Evolutionary conservation across 2,329 filamentous ascomycete genomes (phyloP).

Genomic region (Phoma sp.): DNA sequence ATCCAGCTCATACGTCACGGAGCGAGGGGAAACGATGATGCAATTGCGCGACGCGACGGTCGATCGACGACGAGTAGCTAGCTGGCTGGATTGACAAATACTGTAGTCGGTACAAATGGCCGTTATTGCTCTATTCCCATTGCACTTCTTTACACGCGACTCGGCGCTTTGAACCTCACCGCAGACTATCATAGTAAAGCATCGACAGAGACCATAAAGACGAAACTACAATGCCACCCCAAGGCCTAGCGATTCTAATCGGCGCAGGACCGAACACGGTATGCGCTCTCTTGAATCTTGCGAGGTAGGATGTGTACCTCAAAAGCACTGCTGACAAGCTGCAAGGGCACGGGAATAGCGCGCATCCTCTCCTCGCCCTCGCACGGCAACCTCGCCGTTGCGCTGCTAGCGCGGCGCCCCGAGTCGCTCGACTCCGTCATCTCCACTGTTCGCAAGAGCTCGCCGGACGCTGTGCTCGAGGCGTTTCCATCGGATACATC

Average conservation of each 20-base stretch:
- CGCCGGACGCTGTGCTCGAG: conserved; percentile 56
- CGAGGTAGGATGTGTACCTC: background rate
- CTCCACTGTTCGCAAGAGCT: conserved; percentile 50
- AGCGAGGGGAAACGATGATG: conserved; percentile 10
- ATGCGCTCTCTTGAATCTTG: background rate
- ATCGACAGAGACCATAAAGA: background rate
- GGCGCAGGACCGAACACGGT: conserved; percentile 44
- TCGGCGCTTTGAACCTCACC: background rate
- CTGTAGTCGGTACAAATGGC: background rate
- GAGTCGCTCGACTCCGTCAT: conserved; percentile 54
- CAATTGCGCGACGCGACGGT: conserved; percentile 1
- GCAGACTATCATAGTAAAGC: background rate
- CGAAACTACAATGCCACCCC: conserved; percentile 31
- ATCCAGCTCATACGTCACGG: too few relatives aligned
- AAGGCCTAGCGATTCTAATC: conserved; percentile 43
- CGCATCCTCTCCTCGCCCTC: conserved; percentile 58
- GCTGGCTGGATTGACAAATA: background rate
- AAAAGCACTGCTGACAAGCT: background rate
- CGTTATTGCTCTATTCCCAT: background rate
- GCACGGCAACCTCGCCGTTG: conserved; percentile 63
- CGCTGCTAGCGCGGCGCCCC: conserved; percentile 58
- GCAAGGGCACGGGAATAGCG: conserved; percentile 62
- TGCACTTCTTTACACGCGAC: background rate
- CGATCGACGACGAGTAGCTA: background rate
- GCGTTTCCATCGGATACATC: conserved; percentile 61